Evolutionary conservation across 2,329 filamentous ascomycete genomes (phyloP).

Genomic region (Colletotrichum camelliae): DNA sequence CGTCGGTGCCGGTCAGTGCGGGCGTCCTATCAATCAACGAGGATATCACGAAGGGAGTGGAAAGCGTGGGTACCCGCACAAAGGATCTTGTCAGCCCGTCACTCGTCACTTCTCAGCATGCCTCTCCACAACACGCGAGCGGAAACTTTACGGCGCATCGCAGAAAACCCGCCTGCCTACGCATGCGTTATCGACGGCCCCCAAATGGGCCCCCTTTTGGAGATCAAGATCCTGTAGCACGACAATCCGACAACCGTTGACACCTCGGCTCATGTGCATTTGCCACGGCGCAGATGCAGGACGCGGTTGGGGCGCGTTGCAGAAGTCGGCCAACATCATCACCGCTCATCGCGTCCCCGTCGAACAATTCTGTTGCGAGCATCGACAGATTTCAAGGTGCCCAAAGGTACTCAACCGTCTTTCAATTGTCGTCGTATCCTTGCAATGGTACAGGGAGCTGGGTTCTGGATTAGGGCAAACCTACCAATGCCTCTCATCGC

Average conservation of each 20-base stretch:
- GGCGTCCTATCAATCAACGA: constrained; percentile 9
- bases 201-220: neutral
- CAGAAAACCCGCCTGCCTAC: constrained; percentile 4
- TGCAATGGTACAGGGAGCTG: constrained; percentile 9
- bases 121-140: constrained; percentile 9
- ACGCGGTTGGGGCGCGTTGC: constrained; percentile 9
- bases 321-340: neutral
- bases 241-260: neutral
- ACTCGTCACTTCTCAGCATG: constrained; percentile 14
- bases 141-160: constrained; percentile 17
- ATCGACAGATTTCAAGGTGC: neutral
- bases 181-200: constrained; percentile 13
- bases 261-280: constrained; percentile 6
- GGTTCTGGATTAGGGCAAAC: neutral
- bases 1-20: neutral
- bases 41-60: neutral
- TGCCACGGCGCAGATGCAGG: neutral
- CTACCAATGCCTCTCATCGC: neutral
- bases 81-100: neutral
- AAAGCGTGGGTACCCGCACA: neutral
- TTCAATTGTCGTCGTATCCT: neutral
- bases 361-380: neutral
- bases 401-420: neutral
- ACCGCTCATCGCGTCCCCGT: neutral
- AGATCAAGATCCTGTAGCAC: constrained; percentile 14